Percentiles rank a stretch among this genome's conserved stretches.
These are phyloP conservation scores for Iberis pinnata DNA, from an alignment of 345 rosid species.

Conservation along the genomic window DNA sequence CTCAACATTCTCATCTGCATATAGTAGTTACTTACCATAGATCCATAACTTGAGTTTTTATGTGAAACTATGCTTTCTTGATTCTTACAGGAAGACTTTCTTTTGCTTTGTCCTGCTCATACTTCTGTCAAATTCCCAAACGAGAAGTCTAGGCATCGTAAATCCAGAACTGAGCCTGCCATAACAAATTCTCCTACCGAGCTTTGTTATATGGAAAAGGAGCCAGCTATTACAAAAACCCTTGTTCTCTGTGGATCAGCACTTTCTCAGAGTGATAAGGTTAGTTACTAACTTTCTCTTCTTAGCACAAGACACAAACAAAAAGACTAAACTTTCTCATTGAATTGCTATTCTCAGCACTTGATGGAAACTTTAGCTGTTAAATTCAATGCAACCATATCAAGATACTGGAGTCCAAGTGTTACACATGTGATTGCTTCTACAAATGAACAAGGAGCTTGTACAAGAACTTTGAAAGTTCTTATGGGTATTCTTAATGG, in stretches of 20 bases:
- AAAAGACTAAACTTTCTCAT: slow-evolving; percentile 4
- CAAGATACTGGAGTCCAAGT: slow-evolving; percentile 65
- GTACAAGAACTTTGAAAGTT: slow-evolving; percentile 73
- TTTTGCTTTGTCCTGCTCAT: slow-evolving; percentile 75
- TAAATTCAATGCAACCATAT: slow-evolving; percentile 46
- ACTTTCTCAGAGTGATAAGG: slow-evolving; percentile 73
- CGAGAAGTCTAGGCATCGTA: slow-evolving; percentile 37
- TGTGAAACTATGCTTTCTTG: slow-evolving; percentile 12
- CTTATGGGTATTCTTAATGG: slow-evolving; percentile 80
- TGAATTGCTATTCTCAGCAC: slow-evolving; percentile 33
- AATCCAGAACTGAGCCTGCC: slow-evolving; percentile 8
- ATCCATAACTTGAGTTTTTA: neutral
- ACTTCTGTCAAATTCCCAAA: slow-evolving; percentile 53
- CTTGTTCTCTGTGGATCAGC: slow-evolving; percentile 86
- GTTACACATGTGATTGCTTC: slow-evolving; percentile 88
- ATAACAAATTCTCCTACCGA: slow-evolving; percentile 21
- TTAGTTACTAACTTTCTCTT: slow-evolving; percentile 29
- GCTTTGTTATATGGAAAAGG: slow-evolving; percentile 26
- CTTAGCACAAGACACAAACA: neutral
- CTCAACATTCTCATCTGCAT: neutral
- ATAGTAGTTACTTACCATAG: neutral
- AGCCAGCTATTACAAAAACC: slow-evolving; percentile 28
- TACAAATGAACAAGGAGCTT: slow-evolving; percentile 58
- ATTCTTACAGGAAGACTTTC: slow-evolving; percentile 48
- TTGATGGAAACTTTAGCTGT: slow-evolving; percentile 51